Evolutionary conservation across 148 eudicot species (phyloP), one percentile per base, ranked within the genome.

Genomic region (Camellia japonica): DNA sequence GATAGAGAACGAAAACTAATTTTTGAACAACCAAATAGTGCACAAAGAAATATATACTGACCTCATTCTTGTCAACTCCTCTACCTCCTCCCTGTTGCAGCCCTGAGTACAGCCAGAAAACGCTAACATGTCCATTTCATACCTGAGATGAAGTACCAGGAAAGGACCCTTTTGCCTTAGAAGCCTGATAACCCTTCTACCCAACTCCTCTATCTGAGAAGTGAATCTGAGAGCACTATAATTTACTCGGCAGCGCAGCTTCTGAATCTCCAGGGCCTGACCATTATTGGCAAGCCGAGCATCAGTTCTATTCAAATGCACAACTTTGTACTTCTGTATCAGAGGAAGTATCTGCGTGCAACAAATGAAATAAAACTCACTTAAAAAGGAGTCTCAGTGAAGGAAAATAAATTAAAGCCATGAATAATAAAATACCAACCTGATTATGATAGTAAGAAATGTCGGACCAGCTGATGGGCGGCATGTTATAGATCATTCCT

Each of bases 41-140:
- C 19, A 60, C 61, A 81, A 70, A 41, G 55, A 59, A 61, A 58
- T 62, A 76, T 58, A 70, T 58, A 70, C 72, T 62, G 70, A 94
- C 98, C 98, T 93, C 98, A 94, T 93, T 86, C 93, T 83, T 59
- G 95, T 91, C 84, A 94, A 87, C 81, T 94, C 98, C 18, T 91
- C 93, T 83, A 89, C 95, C 79, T 94, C 98, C 61, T 93, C 95
- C 62, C 69, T 78, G 79, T 84, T 91, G 87, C 97, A 94, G 66
- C 98, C 98, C 74, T 94, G 97, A 75, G 90, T 91, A 80, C 98
- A 94, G 30, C 98, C 98, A 68, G 98, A 94, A 83, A 94, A 94
- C 7, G 98, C 98, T 63, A 94, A 82, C 98, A 94, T 94, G 83
- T 94, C 98, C 97, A 93, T 94, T 88, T 94, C 98, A 75, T 91